phyloP scores from a whole-genome alignment of 1,139 yeast species.

The Wickerhamiella infanticola region DNA sequence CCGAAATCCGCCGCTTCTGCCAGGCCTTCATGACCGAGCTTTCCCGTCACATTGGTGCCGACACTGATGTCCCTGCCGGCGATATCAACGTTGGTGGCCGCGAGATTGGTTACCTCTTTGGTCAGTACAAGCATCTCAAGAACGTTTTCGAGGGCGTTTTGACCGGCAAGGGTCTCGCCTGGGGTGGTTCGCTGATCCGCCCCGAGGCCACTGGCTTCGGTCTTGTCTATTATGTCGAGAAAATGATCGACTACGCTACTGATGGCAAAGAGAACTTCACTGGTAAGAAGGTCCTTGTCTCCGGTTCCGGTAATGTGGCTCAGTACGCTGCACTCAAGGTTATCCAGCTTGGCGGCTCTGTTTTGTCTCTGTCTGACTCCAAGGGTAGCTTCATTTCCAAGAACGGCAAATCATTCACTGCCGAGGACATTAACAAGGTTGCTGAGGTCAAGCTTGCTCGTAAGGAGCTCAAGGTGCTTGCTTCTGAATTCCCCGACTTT shows the following conservation, averaged over 20 bases:
- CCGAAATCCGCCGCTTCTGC: constrained; percentile 95
- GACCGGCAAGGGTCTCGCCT: constrained; percentile 92
- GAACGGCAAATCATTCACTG: constrained; percentile 55
- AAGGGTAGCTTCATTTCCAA: constrained; percentile 60
- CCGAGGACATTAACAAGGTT: constrained; percentile 62
- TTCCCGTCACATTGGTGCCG: constrained; percentile 90
- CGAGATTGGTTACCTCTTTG: constrained; percentile 85
- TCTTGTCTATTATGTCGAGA: constrained; percentile 88
- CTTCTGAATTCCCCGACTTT: constrained; percentile 19
- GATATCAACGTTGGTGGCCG: constrained; percentile 91
- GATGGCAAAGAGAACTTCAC: constrained; percentile 74
- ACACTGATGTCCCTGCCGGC: constrained; percentile 97
- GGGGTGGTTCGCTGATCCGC: constrained; percentile 99
- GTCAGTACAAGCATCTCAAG: constrained; percentile 87
- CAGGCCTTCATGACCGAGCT: constrained; percentile 90
- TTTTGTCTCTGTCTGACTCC: constrained; percentile 87
- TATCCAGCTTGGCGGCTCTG: constrained; percentile 91
- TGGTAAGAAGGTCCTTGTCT: constrained; percentile 90
- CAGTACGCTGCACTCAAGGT: constrained; percentile 97
- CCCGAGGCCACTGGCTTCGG: constrained; percentile 99
- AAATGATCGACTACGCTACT: constrained; percentile 91
- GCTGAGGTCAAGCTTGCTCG: constrained; percentile 71
- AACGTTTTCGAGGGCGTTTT: constrained; percentile 95
- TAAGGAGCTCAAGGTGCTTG: constrained; percentile 34
- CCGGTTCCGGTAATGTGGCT: constrained; percentile 98